These are phyloP conservation scores for Trypanosoma conorhini DNA, from an alignment of 208 protist genomes.

Conservation along the genomic window DNA sequence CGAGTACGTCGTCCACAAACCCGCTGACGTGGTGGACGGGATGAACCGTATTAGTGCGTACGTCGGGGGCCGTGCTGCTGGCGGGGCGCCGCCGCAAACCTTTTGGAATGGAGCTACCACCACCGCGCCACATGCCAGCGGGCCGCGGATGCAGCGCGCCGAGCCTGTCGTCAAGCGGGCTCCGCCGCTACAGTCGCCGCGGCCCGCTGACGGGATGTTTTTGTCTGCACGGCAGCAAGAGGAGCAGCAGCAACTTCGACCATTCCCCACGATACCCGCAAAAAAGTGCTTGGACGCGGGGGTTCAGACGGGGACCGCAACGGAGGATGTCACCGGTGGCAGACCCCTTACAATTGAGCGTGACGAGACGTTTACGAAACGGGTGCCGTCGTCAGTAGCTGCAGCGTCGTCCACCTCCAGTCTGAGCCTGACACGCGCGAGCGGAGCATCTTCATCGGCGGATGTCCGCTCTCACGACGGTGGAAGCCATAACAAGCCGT, in stretches of 20 bases:
- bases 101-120: background rate
- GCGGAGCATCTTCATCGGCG: background rate
- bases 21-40: conserved; percentile 21
- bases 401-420: conserved; percentile 9
- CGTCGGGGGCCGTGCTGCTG: conserved; percentile 2
- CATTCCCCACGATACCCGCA: background rate
- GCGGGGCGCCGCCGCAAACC: background rate
- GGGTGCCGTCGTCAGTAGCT: background rate
- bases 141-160: background rate
- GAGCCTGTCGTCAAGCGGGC: conserved; percentile 6
- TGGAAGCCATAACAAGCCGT: background rate
- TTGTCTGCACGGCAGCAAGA: conserved; percentile 3
- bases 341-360: conserved; percentile 22
- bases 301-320: conserved; percentile 23
- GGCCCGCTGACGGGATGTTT: background rate
- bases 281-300: conserved; percentile 7
- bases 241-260: conserved; percentile 2
- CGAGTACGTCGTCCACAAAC: conserved; percentile 36
- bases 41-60: conserved; percentile 45
- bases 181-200: conserved; percentile 23
- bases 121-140: background rate
- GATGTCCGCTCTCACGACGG: background rate
- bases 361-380: conserved; percentile 9
- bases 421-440: background rate
- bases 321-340: conserved; percentile 12